These are phyloP conservation scores for Carex scoparia DNA, from an alignment of 176 grass and related monocot species.

Conservation along the genomic window DNA sequence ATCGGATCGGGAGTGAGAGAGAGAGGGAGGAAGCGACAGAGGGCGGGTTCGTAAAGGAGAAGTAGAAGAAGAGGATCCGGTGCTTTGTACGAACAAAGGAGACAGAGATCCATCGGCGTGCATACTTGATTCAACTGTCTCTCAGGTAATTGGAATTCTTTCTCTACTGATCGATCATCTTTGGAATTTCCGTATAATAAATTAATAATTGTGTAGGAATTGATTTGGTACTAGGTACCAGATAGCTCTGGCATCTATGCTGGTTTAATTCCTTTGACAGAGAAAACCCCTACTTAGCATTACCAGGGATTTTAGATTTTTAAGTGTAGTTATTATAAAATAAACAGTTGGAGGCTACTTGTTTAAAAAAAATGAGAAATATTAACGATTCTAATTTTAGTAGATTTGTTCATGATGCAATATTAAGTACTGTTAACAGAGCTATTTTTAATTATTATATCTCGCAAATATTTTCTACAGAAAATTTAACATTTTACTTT, in stretches of 20 bases:
- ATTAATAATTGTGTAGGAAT: too few species aligned
- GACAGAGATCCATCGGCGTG: neutral
- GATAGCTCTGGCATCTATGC: too few species aligned
- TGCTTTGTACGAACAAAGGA: too few species aligned
- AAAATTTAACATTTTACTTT: too few species aligned
- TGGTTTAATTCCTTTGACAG: too few species aligned
- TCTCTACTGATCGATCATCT: neutral
- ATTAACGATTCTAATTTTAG: neutral
- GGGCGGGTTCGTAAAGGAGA: too few species aligned
- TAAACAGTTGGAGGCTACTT: neutral
- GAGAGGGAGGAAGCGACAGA: too few species aligned
- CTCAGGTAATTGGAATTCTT: neutral
- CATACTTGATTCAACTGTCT: neutral
- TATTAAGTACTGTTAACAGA: neutral
- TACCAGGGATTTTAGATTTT: neutral
- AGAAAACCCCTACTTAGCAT: neutral
- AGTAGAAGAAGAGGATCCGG: neutral
- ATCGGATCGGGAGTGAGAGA: neutral
- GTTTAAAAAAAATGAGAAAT: neutral
- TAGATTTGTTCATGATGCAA: neutral
- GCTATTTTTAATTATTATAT: too few species aligned
- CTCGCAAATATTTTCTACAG: too few species aligned
- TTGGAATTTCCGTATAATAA: neutral
- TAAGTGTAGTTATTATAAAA: too few species aligned
- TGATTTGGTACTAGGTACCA: too few species aligned